These are phyloP conservation scores for Lichenothelia convexa DNA, from an alignment of 495 filamentous ascomycete species.

Conservation along the genomic window DNA sequence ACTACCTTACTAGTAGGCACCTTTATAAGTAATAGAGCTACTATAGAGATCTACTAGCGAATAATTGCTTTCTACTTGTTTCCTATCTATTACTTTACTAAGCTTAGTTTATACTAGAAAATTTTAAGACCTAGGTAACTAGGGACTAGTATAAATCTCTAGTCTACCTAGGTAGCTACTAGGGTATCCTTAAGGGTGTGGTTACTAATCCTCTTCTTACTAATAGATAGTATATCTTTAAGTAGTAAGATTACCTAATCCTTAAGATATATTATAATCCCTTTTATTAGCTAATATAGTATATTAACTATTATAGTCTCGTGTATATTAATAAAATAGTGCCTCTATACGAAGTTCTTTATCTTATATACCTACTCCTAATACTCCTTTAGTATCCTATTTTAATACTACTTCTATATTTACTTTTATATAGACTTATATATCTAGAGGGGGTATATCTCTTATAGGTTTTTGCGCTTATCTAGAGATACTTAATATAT, in stretches of 20 bases:
- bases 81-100: not conserved
- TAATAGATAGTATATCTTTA: not conserved
- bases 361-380: conserved; percentile 1
- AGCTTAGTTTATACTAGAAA: not conserved
- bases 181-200: not conserved
- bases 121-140: not conserved
- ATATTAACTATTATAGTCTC: conserved; percentile 3
- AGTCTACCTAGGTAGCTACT: not conserved
- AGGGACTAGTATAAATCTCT: not conserved
- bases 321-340: conserved; percentile 2
- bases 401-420: not conserved
- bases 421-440: not conserved
- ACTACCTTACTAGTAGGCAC: not conserved
- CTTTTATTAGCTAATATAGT: conserved; percentile 5
- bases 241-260: not conserved
- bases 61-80: not conserved
- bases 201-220: not conserved
- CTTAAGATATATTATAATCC: not conserved
- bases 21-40: not conserved
- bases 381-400: not conserved
- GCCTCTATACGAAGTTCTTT: no score
- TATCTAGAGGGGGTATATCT: not conserved
- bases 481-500: not conserved
- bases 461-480: not conserved
- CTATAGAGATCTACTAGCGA: not conserved